phyloP scores from a whole-genome alignment of 768 basidiomycete genomes.

The Trametes meyenii region DNA sequence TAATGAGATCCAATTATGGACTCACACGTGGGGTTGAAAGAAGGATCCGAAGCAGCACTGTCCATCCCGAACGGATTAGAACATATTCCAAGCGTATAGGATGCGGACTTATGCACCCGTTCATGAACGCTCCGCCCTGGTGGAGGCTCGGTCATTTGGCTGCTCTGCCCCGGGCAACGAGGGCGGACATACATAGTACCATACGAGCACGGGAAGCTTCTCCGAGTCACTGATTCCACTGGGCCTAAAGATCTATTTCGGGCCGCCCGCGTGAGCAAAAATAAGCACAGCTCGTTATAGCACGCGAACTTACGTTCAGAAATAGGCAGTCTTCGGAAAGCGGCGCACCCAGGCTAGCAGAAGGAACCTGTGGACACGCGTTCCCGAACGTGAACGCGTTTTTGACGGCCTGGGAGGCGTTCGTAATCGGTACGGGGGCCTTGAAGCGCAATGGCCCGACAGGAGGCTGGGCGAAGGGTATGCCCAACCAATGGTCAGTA shows the following conservation, averaged over 20 bases:
- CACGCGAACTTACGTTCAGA: slow-evolving; percentile 45
- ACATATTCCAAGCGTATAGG: too few species aligned
- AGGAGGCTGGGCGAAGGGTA: slow-evolving; percentile 60
- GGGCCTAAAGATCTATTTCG: slow-evolving; percentile 32
- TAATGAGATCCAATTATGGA: background rate
- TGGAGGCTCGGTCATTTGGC: background rate
- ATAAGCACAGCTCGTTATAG: background rate
- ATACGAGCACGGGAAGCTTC: slow-evolving; percentile 35
- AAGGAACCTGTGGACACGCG: slow-evolving; percentile 55
- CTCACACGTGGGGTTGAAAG: slow-evolving; percentile 52
- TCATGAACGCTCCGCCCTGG: slow-evolving; percentile 54
- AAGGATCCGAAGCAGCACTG: slow-evolving; percentile 48
- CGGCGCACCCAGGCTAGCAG: slow-evolving; percentile 43
- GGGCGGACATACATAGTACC: slow-evolving; percentile 34
- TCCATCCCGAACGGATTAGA: background rate
- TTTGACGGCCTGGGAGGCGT: slow-evolving; percentile 33
- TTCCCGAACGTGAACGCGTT: slow-evolving; percentile 55
- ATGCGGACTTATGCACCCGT: slow-evolving; percentile 37
- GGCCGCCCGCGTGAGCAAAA: background rate
- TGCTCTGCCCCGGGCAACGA: background rate
- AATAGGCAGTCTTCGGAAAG: slow-evolving; percentile 56
- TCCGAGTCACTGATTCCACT: slow-evolving; percentile 19
- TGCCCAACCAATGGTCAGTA: slow-evolving; percentile 56
- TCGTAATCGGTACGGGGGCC: slow-evolving; percentile 47
- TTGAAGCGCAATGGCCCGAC: slow-evolving; percentile 57